Base-by-base conservation (phyloP, 1,139 yeast genomes). In the Yamadazyma songkhlaensis region DNA sequence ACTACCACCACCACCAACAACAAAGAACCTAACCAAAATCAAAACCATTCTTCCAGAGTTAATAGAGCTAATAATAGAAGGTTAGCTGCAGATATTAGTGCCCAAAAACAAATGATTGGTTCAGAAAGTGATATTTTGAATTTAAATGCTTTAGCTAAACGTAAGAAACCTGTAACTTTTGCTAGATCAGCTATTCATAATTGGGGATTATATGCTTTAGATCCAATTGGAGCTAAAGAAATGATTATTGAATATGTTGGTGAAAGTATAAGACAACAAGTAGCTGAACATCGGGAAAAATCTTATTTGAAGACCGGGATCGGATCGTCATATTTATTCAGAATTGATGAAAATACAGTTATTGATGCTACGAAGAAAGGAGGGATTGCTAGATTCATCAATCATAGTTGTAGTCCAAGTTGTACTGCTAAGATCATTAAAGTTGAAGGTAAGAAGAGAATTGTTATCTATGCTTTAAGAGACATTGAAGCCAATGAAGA, bases 231-330 rank as follows among this genome's bases (percentile, higher is more conserved):
- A 10, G 94, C 95, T 1, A 85, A 84, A 49, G 98, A 92, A 60
- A 92, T 92, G 97, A 90, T 92, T 52, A 92, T 94, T 44, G 99
- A 94, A 59, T 92, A 92, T 53, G 97, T 92, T n/a, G 99, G 99
- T 25, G 98, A 92, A 53, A 77, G 95, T 42, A 82, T 94, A 25
- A 72, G 98, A 43, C 97, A 90, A 54, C 96, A 89, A 41, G 92
- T 90, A 27, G 96, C 97, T 1, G 98, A 94, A 52, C 79, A 87
- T 51, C 74, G 98, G 36, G 99, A 94, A 56, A 81, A 82, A 57
- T 76, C 85, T 36, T 94, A 92, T 55, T 64, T 88, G 45, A 79
- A 86, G 48, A 86, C 94, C 1, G 99, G 99, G 21, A 89, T 92
- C 49, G 98, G 97, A 14, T 90, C 97, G 3, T 84, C 95, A 38